A percentile compares a stretch with the other conserved stretches of the same genome.
Conservation (phyloP, 106 monocot species). For the Dendrobium nobile region DNA sequence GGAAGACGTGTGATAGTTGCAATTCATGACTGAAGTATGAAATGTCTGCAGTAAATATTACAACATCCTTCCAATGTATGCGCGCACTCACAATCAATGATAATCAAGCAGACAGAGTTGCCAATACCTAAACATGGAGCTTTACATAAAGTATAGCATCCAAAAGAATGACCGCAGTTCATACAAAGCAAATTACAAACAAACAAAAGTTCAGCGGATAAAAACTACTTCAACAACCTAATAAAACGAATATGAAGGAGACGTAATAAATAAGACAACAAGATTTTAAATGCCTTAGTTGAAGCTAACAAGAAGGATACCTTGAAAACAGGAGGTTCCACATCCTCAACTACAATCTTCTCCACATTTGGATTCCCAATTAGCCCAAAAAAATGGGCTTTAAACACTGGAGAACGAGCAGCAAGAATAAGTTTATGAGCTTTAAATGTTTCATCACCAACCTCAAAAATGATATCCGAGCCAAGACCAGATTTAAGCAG, state of each 20-base stretch:
- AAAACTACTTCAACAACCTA: no score
- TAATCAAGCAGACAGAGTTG: no score
- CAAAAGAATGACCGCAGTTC: no score
- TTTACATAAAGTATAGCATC: no score
- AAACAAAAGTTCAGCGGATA: no score
- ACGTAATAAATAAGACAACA: background rate
- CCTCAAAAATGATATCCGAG: slow-evolving; percentile 31
- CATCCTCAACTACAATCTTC: slow-evolving; percentile 28
- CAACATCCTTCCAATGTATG: no score
- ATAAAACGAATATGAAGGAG: background rate
- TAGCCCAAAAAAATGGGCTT: slow-evolving; percentile 38
- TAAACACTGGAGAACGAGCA: slow-evolving; percentile 38
- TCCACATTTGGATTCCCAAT: slow-evolving; percentile 27
- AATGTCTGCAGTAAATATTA: no score
- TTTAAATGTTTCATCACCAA: slow-evolving; percentile 21
- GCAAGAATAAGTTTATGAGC: slow-evolving; percentile 38
- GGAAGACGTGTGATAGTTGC: no score
- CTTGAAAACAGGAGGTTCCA: slow-evolving; percentile 38
- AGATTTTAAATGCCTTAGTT: background rate
- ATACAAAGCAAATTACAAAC: no score
- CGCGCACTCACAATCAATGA: no score
- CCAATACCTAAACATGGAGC: no score
- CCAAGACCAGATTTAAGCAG: slow-evolving; percentile 20
- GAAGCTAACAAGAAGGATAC: slow-evolving; percentile 5
- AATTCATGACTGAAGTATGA: no score